These are phyloP conservation scores for Talaromyces sp. DNA, from an alignment of 2,329 filamentous ascomycete genomes.

Conservation along the genomic window DNA sequence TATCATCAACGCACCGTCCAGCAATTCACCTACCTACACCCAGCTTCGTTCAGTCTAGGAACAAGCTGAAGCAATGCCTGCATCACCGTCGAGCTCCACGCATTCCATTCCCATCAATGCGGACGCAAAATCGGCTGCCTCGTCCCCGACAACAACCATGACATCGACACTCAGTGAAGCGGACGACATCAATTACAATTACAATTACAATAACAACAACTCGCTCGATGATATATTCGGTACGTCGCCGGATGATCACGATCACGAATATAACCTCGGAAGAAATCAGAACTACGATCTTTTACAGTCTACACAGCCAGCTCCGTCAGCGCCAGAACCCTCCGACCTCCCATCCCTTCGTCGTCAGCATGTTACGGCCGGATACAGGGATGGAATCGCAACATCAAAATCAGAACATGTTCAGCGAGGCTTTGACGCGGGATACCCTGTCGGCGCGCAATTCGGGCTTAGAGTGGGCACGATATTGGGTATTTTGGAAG, in stretches of 20 bases:
- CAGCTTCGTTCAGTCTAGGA: not conserved
- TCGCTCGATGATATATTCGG: constrained; percentile 45
- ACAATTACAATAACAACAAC: constrained; percentile 33
- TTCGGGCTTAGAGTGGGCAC: constrained; percentile 73
- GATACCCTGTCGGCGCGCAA: constrained; percentile 78
- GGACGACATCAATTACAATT: constrained; percentile 27
- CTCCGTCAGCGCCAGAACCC: constrained; percentile 38
- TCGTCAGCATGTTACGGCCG: constrained; percentile 74
- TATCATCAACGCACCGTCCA: not conserved
- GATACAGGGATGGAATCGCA: constrained; percentile 85
- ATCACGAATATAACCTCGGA: not conserved
- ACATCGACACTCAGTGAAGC: constrained; percentile 21
- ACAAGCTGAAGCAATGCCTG: constrained; percentile 8
- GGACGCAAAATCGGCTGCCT: not conserved
- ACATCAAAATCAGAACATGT: constrained; percentile 72
- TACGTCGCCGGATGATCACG: constrained; percentile 33
- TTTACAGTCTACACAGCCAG: not conserved
- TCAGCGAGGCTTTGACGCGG: constrained; percentile 88
- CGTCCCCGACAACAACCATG: constrained; percentile 19
- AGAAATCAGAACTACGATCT: not conserved
- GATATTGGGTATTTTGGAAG: constrained; percentile 75
- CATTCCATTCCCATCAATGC: constrained; percentile 1
- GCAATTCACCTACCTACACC: not conserved
- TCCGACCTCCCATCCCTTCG: constrained; percentile 75
- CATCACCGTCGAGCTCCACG: constrained; percentile 19